A percentile compares a stretch with the other conserved stretches of the same genome.
Conservation (phyloP, 108 stramenopile genomes). For the Schizochytrium sp. region DNA sequence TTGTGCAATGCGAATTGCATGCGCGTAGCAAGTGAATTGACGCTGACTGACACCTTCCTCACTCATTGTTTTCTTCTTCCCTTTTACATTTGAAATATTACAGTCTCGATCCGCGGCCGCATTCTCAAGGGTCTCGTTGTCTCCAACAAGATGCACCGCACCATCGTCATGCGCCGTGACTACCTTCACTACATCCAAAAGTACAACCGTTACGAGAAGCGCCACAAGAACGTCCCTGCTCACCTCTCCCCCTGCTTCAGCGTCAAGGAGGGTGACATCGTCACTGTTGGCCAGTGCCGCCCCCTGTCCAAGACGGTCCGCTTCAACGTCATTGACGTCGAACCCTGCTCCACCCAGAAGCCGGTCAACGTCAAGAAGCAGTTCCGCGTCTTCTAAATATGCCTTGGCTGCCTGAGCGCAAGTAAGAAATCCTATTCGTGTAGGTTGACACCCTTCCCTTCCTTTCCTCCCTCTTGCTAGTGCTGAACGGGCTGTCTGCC, state of each 20-base stretch:
- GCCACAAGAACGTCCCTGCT: slow-evolving; percentile 96
- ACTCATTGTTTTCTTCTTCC: neutral
- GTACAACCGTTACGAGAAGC: slow-evolving; percentile 99
- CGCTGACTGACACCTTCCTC: neutral
- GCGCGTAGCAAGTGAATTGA: neutral
- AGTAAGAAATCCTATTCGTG: no score
- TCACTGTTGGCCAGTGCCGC: slow-evolving; percentile 99
- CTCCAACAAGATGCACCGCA: slow-evolving; percentile 99
- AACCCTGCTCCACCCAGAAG: slow-evolving; percentile 18
- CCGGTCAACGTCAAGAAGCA: slow-evolving; percentile 51
- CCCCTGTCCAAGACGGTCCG: slow-evolving; percentile 98
- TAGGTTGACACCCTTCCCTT: no score
- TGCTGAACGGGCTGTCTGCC: no score
- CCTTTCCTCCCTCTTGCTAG: no score
- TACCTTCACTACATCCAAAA: slow-evolving; percentile 97
- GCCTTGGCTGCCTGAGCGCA: neutral
- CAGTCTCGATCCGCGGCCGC: slow-evolving; percentile 85
- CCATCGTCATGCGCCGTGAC: slow-evolving; percentile 95
- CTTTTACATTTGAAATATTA: neutral
- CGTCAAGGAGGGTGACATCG: slow-evolving; percentile 97
- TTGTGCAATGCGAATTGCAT: neutral
- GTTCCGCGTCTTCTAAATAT: slow-evolving; percentile 56
- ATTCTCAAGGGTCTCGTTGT: slow-evolving; percentile 94
- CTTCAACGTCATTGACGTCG: slow-evolving; percentile 64
- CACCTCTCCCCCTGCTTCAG: slow-evolving; percentile 95